Evolutionary conservation across 2,329 filamentous ascomycete genomes (phyloP).

Genomic region (Camillea tinctor): DNA sequence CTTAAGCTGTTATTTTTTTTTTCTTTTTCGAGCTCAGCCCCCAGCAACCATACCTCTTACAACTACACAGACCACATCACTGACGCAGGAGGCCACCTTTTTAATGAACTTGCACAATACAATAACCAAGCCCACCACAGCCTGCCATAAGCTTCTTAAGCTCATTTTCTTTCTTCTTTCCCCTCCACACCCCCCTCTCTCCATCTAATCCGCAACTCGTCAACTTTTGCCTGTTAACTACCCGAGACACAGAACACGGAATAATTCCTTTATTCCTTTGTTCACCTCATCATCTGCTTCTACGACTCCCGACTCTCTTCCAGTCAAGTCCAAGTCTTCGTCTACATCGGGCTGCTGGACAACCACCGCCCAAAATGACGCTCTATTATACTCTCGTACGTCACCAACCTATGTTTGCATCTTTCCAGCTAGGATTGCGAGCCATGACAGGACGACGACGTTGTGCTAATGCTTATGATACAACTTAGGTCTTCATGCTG

Average conservation of each 20-base stretch:
- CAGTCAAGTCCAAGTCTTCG: too few species aligned
- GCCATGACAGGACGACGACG: background rate
- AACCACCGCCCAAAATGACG: conserved; percentile 41
- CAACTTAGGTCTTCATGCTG: conserved; percentile 74
- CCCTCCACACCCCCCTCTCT: too few species aligned
- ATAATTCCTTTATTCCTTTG: background rate
- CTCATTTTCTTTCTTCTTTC: background rate
- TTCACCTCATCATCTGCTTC: background rate
- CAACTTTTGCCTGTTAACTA: background rate
- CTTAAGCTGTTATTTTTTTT: too few species aligned
- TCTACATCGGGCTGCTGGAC: conserved; percentile 5
- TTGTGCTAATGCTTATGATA: conserved; percentile 1
- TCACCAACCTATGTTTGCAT: conserved; percentile 7
- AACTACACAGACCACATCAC: background rate
- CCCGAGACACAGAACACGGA: background rate
- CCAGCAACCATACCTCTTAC: background rate
- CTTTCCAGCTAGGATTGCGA: background rate
- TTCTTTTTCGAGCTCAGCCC: background rate
- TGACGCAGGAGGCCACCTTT: background rate
- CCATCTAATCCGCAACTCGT: background rate
- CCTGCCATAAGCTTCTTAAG: background rate
- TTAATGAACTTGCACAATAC: background rate
- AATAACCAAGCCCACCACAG: too few species aligned
- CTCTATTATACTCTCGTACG: conserved; percentile 51
- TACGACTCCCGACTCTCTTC: background rate